Evolutionary conservation across 116 monocot genomes (phyloP).

Genomic region (Cymodocea nodosa): DNA sequence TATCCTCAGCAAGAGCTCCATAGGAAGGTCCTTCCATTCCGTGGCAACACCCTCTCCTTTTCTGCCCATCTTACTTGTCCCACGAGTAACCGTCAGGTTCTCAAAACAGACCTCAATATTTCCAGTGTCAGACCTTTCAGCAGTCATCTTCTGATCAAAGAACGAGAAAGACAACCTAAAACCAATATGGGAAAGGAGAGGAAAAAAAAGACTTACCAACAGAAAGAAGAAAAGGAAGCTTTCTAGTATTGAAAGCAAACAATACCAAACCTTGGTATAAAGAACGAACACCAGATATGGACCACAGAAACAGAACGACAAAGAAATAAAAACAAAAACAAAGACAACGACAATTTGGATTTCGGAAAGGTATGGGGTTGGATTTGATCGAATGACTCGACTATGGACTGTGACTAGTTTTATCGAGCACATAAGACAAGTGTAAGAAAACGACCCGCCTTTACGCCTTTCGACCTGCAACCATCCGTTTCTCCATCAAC

Average conservation of each 20-base stretch:
- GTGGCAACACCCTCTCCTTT: constrained; percentile 8
- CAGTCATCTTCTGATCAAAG: constrained; percentile 21
- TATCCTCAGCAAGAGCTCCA: constrained; percentile 54
- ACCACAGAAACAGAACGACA: no score
- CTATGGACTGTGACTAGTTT: no score
- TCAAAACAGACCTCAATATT: constrained; percentile 38
- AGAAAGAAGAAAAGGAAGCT: background rate
- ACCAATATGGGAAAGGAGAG: background rate
- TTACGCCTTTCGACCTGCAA: no score
- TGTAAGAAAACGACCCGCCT: no score
- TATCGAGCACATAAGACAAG: no score
- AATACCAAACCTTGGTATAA: background rate
- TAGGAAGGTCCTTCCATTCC: constrained; percentile 67
- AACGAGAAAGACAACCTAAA: background rate
- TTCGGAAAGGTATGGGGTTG: no score
- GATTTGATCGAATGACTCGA: no score
- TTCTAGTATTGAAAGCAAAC: background rate
- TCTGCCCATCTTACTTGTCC: constrained; percentile 18
- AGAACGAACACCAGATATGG: no score
- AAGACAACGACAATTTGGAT: no score
- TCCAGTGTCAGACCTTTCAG: constrained; percentile 9
- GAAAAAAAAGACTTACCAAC: background rate
- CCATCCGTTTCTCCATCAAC: no score
- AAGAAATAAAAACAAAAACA: no score
- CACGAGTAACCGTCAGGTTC: constrained; percentile 30